Percentiles rank a stretch among this genome's conserved stretches.
Evolutionary conservation across 192 early-diverging fungal species (phyloP).

Genomic region (Allomyces macrogynus): DNA sequence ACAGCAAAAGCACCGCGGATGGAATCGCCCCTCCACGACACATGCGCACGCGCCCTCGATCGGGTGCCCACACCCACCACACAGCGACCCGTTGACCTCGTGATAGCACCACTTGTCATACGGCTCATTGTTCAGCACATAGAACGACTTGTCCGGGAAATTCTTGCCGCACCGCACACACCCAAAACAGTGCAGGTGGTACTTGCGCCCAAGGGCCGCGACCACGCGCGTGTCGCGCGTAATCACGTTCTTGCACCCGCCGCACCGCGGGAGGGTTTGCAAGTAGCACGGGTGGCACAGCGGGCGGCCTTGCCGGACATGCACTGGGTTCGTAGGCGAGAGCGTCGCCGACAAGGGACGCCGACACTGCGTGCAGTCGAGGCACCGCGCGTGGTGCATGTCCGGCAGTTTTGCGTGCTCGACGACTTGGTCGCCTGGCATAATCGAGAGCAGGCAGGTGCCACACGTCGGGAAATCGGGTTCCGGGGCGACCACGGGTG

Average conservation of each 20-base stretch:
- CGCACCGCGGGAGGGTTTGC: not conserved
- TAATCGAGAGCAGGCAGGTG: not conserved
- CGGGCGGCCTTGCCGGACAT: not conserved
- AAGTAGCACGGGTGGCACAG: slow-evolving; percentile 1
- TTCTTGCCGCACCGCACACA: slow-evolving; percentile 26
- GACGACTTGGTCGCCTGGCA: not conserved
- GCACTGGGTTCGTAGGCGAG: not conserved
- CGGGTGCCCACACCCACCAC: slow-evolving; percentile 50
- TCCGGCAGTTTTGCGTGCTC: not conserved
- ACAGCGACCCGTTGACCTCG: slow-evolving; percentile 64
- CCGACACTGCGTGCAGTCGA: not conserved
- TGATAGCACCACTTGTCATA: slow-evolving; percentile 77
- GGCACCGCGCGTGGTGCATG: not conserved
- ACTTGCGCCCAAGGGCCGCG: not conserved
- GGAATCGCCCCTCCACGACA: slow-evolving; percentile 65
- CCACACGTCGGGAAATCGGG: not conserved
- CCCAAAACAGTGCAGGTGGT: not conserved
- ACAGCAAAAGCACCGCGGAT: slow-evolving; percentile 71
- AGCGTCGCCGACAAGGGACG: not conserved
- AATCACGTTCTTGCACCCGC: not conserved
- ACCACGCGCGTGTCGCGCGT: not conserved
- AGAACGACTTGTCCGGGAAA: slow-evolving; percentile 67
- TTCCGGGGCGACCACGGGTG: not conserved
- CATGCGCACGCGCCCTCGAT: slow-evolving; percentile 84
- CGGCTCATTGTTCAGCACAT: slow-evolving; percentile 63